Evolutionary conservation across 2,329 filamentous ascomycete species (phyloP).

Genomic region (Hymenotorrendiella dingleyae): DNA sequence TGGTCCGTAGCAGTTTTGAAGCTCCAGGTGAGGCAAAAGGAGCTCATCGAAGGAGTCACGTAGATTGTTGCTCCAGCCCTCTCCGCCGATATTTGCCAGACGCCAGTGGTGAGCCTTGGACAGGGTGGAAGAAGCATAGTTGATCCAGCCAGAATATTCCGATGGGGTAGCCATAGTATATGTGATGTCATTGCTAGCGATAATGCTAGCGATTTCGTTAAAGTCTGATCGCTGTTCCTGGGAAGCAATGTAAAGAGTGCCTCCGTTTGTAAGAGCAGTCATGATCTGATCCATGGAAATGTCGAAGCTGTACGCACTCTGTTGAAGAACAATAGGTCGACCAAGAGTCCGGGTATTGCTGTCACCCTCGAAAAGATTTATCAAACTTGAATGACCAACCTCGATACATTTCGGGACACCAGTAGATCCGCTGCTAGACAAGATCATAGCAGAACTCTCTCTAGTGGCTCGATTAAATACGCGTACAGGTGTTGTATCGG

Average conservation of each 20-base stretch:
- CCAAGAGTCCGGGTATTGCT: slow-evolving; percentile 1
- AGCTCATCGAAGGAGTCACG: neutral
- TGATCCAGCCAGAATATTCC: slow-evolving; percentile 10
- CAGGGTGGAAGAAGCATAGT: neutral
- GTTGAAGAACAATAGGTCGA: slow-evolving; percentile 10
- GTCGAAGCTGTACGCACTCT: slow-evolving; percentile 13
- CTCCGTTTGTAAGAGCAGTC: slow-evolving; percentile 8
- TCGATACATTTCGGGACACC: slow-evolving; percentile 10
- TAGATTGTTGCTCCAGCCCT: neutral
- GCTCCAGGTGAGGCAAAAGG: neutral
- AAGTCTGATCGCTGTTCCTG: slow-evolving; percentile 5
- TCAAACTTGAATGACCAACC: slow-evolving; percentile 20
- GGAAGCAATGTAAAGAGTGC: slow-evolving; percentile 7
- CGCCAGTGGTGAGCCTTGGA: slow-evolving; percentile 3
- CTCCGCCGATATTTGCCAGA: slow-evolving; percentile 24
- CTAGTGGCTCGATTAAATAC: too few relatives aligned
- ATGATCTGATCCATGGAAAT: slow-evolving; percentile 9
- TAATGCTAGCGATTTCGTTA: slow-evolving; percentile 4
- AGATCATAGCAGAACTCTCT: slow-evolving; percentile 2
- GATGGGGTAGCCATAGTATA: slow-evolving; percentile 11
- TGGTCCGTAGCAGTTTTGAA: slow-evolving; percentile 3
- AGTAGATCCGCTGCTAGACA: slow-evolving; percentile 12
- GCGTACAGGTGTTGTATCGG: too few relatives aligned
- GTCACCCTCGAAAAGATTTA: slow-evolving; percentile 9
- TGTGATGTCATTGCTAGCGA: slow-evolving; percentile 6